phyloP scores from a whole-genome alignment of 345 rosid species.

The Ailanthus altissimus region DNA sequence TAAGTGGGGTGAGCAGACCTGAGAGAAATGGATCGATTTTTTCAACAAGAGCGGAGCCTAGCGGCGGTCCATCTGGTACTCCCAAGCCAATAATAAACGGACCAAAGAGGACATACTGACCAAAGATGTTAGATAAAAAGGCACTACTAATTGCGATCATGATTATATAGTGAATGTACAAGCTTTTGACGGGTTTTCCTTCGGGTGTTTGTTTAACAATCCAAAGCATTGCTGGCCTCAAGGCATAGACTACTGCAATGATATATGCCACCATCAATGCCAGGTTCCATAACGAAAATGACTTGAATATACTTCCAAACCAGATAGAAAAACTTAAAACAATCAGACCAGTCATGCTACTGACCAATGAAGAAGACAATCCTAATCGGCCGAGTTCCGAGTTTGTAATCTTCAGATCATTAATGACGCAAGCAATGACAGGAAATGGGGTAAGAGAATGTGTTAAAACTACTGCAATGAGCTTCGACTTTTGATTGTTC shows the following conservation, averaged over 20 bases:
- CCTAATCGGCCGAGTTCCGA: conserved; percentile 36
- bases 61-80: conserved; percentile 33
- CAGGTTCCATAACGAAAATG: not conserved
- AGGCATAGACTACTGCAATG: not conserved
- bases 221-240: conserved; percentile 27
- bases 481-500: not conserved
- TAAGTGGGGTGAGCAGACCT: conserved; percentile 27
- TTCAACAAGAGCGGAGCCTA: conserved; percentile 30
- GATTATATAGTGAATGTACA: conserved; percentile 24
- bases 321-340: not conserved
- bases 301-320: not conserved
- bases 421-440: conserved; percentile 19
- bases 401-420: conserved; percentile 25
- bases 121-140: not conserved
- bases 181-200: conserved; percentile 21
- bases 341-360: conserved; percentile 20
- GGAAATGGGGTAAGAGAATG: conserved; percentile 25
- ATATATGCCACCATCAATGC: not conserved
- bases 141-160: conserved; percentile 4
- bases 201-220: conserved; percentile 21
- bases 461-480: not conserved
- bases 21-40: conserved; percentile 27
- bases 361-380: conserved; percentile 23
- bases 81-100: conserved; percentile 29
- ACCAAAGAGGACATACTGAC: conserved; percentile 11